phyloP scores from a whole-genome alignment of 1,284 basidiomycete species.

The Salmacisia buchloeana region DNA sequence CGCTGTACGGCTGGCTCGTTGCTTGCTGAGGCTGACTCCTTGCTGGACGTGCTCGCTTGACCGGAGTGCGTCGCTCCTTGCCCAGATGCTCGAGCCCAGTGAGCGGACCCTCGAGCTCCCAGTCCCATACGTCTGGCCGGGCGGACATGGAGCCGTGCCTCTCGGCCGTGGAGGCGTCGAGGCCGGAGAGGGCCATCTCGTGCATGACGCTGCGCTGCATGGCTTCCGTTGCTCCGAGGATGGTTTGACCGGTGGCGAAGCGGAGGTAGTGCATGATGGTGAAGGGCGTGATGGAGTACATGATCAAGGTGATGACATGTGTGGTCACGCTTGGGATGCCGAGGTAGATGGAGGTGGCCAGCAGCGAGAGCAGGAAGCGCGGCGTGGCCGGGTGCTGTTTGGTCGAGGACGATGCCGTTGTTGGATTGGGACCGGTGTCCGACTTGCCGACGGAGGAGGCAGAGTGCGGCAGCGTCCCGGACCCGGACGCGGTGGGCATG shows the following conservation, averaged over 20 bases:
- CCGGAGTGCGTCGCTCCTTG: neutral
- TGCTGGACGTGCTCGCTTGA: slow-evolving; percentile 46
- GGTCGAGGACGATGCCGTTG: neutral
- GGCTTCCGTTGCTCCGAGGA: slow-evolving; percentile 56
- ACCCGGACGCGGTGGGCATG: neutral
- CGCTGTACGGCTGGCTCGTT: neutral
- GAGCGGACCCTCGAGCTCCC: slow-evolving; percentile 56
- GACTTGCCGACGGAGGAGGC: neutral
- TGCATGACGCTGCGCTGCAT: slow-evolving; percentile 19
- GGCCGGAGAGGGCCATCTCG: neutral
- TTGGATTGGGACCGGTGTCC: neutral
- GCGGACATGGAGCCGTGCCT: slow-evolving; percentile 17
- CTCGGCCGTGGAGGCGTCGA: slow-evolving; percentile 13
- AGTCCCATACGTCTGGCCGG: slow-evolving; percentile 31
- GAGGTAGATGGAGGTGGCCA: slow-evolving; percentile 79
- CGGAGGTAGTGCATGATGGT: slow-evolving; percentile 73
- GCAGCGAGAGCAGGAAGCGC: slow-evolving; percentile 73
- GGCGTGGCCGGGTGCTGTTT: slow-evolving; percentile 69
- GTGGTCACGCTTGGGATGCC: slow-evolving; percentile 72
- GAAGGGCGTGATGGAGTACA: slow-evolving; percentile 71
- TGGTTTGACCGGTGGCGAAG: slow-evolving; percentile 72
- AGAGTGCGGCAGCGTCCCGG: neutral
- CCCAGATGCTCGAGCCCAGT: slow-evolving; percentile 16
- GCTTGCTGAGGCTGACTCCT: neutral
- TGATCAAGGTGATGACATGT: slow-evolving; percentile 66